These are phyloP conservation scores for Hordeum vulgare DNA, from an alignment of 176 grass and related monocot genomes.

Conservation along the genomic window MorexV3_pseudomolecules_assembly NC_058518.1:381730941-381731440, in stretches of 20 bases:
- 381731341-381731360: slow-evolving; percentile 92
- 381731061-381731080: slow-evolving; percentile 93
- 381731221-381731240: neutral
- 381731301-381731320: slow-evolving; percentile 64
- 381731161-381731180: slow-evolving; percentile 79
- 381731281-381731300: slow-evolving; percentile 73
- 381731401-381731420: slow-evolving; percentile 19
- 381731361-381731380: slow-evolving; percentile 57
- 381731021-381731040: slow-evolving; percentile 52
- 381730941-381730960: slow-evolving; percentile 75
- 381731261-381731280: slow-evolving; percentile 82
- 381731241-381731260: slow-evolving; percentile 4
- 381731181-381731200: slow-evolving; percentile 70
- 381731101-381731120: slow-evolving; percentile 68
- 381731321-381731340: slow-evolving; percentile 88
- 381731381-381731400: slow-evolving; percentile 10
- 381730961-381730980: slow-evolving; percentile 52
- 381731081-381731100: slow-evolving; percentile 79
- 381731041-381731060: slow-evolving; percentile 74
- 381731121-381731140: slow-evolving; percentile 50
- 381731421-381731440: slow-evolving; percentile 60
- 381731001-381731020: slow-evolving; percentile 23
- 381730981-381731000: slow-evolving; percentile 49
- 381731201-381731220: neutral
- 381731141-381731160: slow-evolving; percentile 61